Conservation (phyloP, 306 rosid genomes). For the Vicia faba region DNA sequence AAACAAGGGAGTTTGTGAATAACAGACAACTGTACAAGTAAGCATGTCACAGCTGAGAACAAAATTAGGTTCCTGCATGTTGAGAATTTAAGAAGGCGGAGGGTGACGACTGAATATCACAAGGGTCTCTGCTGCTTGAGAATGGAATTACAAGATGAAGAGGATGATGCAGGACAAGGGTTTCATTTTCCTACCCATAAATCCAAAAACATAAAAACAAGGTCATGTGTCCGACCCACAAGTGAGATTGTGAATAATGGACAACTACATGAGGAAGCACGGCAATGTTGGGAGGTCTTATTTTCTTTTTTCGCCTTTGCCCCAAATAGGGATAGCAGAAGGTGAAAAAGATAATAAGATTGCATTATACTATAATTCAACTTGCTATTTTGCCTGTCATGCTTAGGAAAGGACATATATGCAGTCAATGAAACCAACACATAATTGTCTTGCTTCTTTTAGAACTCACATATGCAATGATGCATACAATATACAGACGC, state of each 20-base stretch:
- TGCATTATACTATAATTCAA: not conserved
- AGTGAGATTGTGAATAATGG: not conserved
- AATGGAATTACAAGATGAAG: not conserved
- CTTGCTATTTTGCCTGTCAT: not conserved
- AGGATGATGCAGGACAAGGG: not conserved
- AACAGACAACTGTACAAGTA: not conserved
- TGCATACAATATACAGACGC: not conserved
- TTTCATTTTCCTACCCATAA: not conserved
- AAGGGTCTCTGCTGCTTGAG: not conserved
- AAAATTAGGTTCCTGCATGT: not conserved
- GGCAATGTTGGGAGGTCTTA: not conserved
- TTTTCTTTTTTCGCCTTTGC: not conserved
- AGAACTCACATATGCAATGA: not conserved
- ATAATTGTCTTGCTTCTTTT: slow-evolving; percentile 6
- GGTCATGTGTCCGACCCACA: not conserved
- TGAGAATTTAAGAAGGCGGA: not conserved
- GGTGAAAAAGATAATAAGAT: not conserved
- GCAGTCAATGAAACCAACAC: slow-evolving; percentile 12
- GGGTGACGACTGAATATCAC: not conserved
- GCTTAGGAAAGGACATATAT: not conserved
- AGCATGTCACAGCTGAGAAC: not conserved
- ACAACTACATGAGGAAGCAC: not conserved
- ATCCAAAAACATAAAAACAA: not conserved
- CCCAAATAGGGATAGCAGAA: not conserved
- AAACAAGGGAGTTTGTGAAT: not conserved